Percentiles rank a stretch among this genome's conserved stretches.
Conservation (phyloP, 108 stramenopile genomes). For the Discostella stelligeroides region DNA sequence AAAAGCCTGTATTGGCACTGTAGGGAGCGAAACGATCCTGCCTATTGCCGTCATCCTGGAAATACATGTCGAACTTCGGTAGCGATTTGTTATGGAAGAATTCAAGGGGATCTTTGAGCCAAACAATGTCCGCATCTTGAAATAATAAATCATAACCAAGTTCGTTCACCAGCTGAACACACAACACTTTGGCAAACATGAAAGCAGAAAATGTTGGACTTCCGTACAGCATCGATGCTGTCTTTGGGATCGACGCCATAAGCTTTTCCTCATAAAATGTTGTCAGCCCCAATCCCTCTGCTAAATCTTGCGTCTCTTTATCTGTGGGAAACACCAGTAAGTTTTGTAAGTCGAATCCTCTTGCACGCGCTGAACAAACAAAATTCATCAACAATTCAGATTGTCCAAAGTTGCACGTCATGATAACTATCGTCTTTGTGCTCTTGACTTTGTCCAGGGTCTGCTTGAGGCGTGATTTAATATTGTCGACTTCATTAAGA, state of each 20-base stretch:
- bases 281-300: slow-evolving; percentile 44
- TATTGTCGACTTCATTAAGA: slow-evolving; percentile 21
- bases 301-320: slow-evolving; percentile 46
- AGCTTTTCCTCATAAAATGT: slow-evolving; percentile 54
- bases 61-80: slow-evolving; percentile 44
- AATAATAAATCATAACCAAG: slow-evolving; percentile 83
- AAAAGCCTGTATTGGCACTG: slow-evolving; percentile 82
- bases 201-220: slow-evolving; percentile 71
- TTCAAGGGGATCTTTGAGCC: slow-evolving; percentile 68
- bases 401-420: slow-evolving; percentile 49
- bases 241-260: slow-evolving; percentile 49
- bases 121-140: slow-evolving; percentile 82
- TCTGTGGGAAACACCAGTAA: slow-evolving; percentile 57
- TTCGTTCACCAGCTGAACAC: slow-evolving; percentile 66
- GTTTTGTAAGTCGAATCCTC: slow-evolving; percentile 45
- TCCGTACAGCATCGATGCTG: slow-evolving; percentile 65
- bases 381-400: slow-evolving; percentile 53
- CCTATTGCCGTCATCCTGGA: slow-evolving; percentile 53
- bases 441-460: slow-evolving; percentile 26
- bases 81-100: slow-evolving; percentile 49
- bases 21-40: slow-evolving; percentile 68
- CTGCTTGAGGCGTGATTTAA: slow-evolving; percentile 19
- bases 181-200: slow-evolving; percentile 87
- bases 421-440: slow-evolving; percentile 27
- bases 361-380: slow-evolving; percentile 39